These are phyloP conservation scores for Austroboletus festivus DNA, from an alignment of 768 basidiomycete genomes.

Conservation along the genomic window DNA sequence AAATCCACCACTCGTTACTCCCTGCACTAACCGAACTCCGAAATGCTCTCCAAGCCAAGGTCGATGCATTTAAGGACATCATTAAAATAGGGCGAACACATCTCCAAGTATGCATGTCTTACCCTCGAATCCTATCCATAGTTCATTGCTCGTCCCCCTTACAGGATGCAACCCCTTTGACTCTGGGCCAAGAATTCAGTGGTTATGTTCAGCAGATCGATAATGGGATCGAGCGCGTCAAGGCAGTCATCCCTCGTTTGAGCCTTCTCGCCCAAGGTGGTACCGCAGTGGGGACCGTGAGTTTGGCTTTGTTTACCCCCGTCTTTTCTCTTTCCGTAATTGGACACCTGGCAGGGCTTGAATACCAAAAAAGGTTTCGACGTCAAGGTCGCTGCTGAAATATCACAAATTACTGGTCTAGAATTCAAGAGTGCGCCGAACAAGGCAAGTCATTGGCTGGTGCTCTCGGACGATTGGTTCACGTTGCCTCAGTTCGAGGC, in stretches of 20 bases:
- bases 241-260: constrained; percentile 78
- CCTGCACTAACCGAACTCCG: constrained; percentile 84
- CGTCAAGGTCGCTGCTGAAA: constrained; percentile 87
- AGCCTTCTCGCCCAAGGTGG: constrained; percentile 94
- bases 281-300: constrained; percentile 95
- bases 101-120: constrained; percentile 55
- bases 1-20: constrained; percentile 73
- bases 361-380: constrained; percentile 98
- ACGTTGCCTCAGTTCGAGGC: constrained; percentile 78
- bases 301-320: constrained; percentile 21
- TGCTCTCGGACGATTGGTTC: background rate
- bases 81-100: constrained; percentile 99
- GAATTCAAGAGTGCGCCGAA: constrained; percentile 96
- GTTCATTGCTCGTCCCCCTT: constrained; percentile 1
- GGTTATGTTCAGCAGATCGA: constrained; percentile 95
- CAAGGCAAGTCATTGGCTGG: constrained; percentile 57
- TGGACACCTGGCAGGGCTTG: constrained; percentile 59
- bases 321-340: constrained; percentile 5
- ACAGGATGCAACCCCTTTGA: constrained; percentile 95
- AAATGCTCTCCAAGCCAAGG: constrained; percentile 80
- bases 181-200: constrained; percentile 97
- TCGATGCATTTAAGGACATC: constrained; percentile 81
- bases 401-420: constrained; percentile 86
- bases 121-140: background rate
- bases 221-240: constrained; percentile 84